These are phyloP conservation scores for Metschnikowia chrysomelidarum DNA, from an alignment of 805 yeast species.

Conservation along the genomic window DNA sequence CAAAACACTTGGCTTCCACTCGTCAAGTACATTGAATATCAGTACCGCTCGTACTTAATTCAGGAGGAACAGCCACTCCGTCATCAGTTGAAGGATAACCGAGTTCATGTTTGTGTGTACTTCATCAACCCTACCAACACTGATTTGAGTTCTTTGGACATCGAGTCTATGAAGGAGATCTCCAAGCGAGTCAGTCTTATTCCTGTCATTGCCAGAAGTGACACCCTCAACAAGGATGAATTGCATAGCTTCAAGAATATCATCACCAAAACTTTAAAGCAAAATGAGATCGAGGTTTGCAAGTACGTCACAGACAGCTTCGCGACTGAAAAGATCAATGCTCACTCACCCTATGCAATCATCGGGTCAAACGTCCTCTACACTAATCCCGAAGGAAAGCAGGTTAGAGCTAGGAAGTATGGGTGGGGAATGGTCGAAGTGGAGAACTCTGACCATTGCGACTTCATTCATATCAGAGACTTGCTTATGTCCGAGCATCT, in stretches of 20 bases:
- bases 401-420: constrained; percentile 59
- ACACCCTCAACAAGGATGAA: constrained; percentile 62
- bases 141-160: constrained; percentile 59
- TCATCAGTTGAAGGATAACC: constrained; percentile 45
- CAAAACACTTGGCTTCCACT: constrained; percentile 41
- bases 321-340: constrained; percentile 30
- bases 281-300: constrained; percentile 50
- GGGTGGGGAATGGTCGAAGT: constrained; percentile 87
- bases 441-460: constrained; percentile 75
- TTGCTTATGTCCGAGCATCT: constrained; percentile 66
- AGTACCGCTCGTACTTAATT: constrained; percentile 59
- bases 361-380: constrained; percentile 57
- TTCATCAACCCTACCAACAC: constrained; percentile 67
- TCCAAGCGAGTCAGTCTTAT: constrained; percentile 73
- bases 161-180: constrained; percentile 68
- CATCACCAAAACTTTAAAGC: constrained; percentile 48
- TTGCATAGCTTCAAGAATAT: constrained; percentile 50
- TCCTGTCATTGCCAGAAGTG: constrained; percentile 82
- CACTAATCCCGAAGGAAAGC: constrained; percentile 29
- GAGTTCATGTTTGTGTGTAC: constrained; percentile 85
- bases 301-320: constrained; percentile 27
- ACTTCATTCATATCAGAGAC: constrained; percentile 62
- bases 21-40: constrained; percentile 74
- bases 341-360: constrained; percentile 64
- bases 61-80: constrained; percentile 60